These are phyloP conservation scores for Waitea zeae DNA, from an alignment of 1,284 basidiomycete genomes.

Conservation along the genomic window DNA sequence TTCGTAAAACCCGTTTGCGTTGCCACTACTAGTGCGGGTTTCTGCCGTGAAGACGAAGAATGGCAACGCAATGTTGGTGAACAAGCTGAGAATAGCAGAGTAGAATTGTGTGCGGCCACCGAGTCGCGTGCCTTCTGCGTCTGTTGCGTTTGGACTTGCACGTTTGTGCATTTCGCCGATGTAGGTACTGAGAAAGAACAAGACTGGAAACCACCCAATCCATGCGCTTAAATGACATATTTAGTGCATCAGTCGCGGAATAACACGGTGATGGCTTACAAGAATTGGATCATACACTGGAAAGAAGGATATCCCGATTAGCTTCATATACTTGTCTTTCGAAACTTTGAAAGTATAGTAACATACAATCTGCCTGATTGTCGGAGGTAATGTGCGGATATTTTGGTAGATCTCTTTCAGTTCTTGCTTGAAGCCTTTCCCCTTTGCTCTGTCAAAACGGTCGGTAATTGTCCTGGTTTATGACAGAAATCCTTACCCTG, in stretches of 20 bases:
- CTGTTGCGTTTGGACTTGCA: slow-evolving; percentile 20
- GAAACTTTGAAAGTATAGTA: slow-evolving; percentile 6
- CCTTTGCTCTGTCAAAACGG: too few species aligned
- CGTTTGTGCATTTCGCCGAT: slow-evolving; percentile 73
- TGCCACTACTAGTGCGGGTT: slow-evolving; percentile 8
- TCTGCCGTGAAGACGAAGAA: slow-evolving; percentile 41
- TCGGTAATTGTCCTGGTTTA: too few species aligned
- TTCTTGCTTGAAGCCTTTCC: slow-evolving; percentile 9
- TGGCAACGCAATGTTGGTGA: slow-evolving; percentile 57
- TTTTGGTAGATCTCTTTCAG: slow-evolving; percentile 42
- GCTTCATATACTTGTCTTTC: slow-evolving; percentile 4
- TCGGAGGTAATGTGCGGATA: slow-evolving; percentile 47
- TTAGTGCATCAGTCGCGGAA: slow-evolving; percentile 1
- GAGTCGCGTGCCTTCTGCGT: slow-evolving; percentile 59
- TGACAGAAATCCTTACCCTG: slow-evolving; percentile 13
- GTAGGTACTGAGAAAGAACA: slow-evolving; percentile 81
- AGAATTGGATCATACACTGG: slow-evolving; percentile 73
- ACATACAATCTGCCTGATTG: slow-evolving; percentile 68
- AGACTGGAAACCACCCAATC: slow-evolving; percentile 78
- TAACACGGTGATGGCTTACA: slow-evolving; percentile 31
- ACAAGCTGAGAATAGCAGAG: slow-evolving; percentile 54
- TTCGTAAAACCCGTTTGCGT: background rate
- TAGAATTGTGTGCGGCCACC: slow-evolving; percentile 76
- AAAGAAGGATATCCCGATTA: too few species aligned
- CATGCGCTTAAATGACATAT: slow-evolving; percentile 40